These are phyloP conservation scores for Scheffersomyces cryptocercus DNA, from an alignment of 1,139 yeast species.

Conservation along the genomic window DNA sequence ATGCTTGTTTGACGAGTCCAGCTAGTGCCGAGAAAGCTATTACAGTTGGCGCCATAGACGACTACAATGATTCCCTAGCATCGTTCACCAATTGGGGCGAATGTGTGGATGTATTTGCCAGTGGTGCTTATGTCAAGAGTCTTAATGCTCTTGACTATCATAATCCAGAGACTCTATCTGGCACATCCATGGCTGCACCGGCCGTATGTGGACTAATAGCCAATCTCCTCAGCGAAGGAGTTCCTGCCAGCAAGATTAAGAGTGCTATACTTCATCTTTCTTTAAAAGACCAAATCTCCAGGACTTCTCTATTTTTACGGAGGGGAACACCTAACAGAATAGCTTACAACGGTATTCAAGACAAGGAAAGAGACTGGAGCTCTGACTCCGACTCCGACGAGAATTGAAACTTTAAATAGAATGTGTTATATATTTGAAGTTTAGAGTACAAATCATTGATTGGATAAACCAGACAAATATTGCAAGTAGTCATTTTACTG, in stretches of 20 bases:
- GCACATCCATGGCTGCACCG: conserved; percentile 91
- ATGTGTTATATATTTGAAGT: background rate
- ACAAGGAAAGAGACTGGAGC: conserved; percentile 5
- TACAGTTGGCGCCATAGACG: conserved; percentile 88
- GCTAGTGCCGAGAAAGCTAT: conserved; percentile 72
- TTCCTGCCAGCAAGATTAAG: conserved; percentile 41
- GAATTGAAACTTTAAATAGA: conserved; percentile 10
- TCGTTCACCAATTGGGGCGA: conserved; percentile 84
- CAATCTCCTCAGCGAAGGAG: conserved; percentile 61
- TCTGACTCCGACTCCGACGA: conserved; percentile 14
- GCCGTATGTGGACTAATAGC: conserved; percentile 75
- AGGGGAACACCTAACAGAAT: conserved; percentile 41
- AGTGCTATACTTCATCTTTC: conserved; percentile 38
- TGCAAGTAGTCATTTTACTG: no score
- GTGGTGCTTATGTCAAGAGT: conserved; percentile 69
- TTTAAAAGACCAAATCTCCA: conserved; percentile 36
- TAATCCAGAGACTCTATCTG: conserved; percentile 55
- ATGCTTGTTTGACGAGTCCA: conserved; percentile 81
- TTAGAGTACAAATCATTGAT: background rate
- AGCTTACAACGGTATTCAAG: conserved; percentile 35
- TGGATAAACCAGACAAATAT: background rate
- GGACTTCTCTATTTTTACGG: conserved; percentile 28
- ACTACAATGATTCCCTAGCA: conserved; percentile 65
- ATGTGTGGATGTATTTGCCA: conserved; percentile 82
- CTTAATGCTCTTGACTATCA: conserved; percentile 26